Percentiles rank a stretch among this genome's conserved stretches.
These are phyloP conservation scores for Globisporangium paroecandrum DNA, from an alignment of 352 stramenopile genomes.

Conservation along the genomic window DNA sequence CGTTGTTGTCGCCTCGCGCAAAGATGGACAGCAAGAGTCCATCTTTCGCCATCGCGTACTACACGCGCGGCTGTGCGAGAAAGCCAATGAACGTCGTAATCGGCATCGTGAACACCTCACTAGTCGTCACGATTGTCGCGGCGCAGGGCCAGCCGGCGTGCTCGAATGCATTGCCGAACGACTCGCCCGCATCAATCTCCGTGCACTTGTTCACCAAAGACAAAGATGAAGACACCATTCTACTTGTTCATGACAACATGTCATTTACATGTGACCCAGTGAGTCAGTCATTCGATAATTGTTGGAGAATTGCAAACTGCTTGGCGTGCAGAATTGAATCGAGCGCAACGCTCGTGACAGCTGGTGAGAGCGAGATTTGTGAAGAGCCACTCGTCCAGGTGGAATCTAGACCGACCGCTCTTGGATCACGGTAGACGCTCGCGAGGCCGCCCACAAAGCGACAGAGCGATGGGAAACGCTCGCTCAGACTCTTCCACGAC, in stretches of 20 bases:
- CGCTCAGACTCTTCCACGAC: conserved; percentile 9
- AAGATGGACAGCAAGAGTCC: too few relatives aligned
- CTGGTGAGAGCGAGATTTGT: not conserved
- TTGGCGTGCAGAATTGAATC: conserved; percentile 8
- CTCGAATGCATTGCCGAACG: too few relatives aligned
- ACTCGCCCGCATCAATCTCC: too few relatives aligned
- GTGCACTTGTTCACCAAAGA: too few relatives aligned
- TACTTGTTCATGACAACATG: not conserved
- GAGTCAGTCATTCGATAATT: not conserved
- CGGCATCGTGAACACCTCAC: too few relatives aligned
- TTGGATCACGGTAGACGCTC: conserved; percentile 7
- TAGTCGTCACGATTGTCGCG: too few relatives aligned
- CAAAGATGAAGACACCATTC: not conserved
- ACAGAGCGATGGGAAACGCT: conserved; percentile 8
- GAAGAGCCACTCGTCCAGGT: not conserved
- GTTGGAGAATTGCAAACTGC: conserved; percentile 1
- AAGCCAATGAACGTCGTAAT: too few relatives aligned
- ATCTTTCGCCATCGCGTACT: too few relatives aligned
- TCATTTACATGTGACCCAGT: not conserved
- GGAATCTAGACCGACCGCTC: not conserved
- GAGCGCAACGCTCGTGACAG: not conserved
- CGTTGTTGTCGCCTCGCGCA: too few relatives aligned
- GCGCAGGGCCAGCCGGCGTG: too few relatives aligned
- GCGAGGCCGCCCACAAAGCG: conserved; percentile 10
- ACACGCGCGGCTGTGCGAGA: too few relatives aligned